phyloP scores from a whole-genome alignment of 257 asterid genomes.

The Plantago ovata region DNA sequence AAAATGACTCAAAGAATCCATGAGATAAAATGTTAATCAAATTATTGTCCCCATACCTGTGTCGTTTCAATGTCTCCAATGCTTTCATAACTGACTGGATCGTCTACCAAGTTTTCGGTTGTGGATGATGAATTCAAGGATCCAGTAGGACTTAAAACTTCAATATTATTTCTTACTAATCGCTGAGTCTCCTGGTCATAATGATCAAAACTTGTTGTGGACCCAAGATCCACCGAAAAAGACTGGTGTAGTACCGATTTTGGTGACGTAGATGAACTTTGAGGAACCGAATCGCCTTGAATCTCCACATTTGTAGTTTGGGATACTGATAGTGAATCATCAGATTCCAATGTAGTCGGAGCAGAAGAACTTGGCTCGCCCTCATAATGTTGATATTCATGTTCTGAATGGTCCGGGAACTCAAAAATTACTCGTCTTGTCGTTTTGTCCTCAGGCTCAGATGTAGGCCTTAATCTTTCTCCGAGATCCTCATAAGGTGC shows the following conservation, averaged over 20 bases:
- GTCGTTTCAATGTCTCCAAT: constrained; percentile 17
- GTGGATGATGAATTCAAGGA: constrained; percentile 12
- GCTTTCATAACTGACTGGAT: neutral
- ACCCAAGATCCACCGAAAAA: constrained; percentile 33
- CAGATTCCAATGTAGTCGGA: constrained; percentile 9
- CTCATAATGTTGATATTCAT: constrained; percentile 13
- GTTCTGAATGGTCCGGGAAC: constrained; percentile 13
- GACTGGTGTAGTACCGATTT: constrained; percentile 49
- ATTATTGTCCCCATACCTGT: constrained; percentile 31
- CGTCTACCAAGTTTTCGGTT: constrained; percentile 18
- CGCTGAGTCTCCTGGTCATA: constrained; percentile 32
- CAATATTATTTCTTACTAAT: constrained; percentile 6
- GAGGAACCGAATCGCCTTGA: constrained; percentile 29
- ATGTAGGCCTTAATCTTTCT: neutral
- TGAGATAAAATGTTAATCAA: neutral
- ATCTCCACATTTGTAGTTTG: constrained; percentile 15
- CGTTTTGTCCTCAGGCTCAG: constrained; percentile 4
- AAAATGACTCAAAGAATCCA: no score
- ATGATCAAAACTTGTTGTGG: constrained; percentile 31
- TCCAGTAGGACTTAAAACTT: constrained; percentile 14
- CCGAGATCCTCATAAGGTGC: constrained; percentile 11
- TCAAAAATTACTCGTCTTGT: neutral
- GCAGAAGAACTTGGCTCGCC: constrained; percentile 1
- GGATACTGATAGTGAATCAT: constrained; percentile 14
- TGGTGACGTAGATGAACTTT: constrained; percentile 38